These are phyloP conservation scores for Hyphodiscus sp. DNA, from an alignment of 2,329 filamentous ascomycete species.

Conservation along the genomic window DNA sequence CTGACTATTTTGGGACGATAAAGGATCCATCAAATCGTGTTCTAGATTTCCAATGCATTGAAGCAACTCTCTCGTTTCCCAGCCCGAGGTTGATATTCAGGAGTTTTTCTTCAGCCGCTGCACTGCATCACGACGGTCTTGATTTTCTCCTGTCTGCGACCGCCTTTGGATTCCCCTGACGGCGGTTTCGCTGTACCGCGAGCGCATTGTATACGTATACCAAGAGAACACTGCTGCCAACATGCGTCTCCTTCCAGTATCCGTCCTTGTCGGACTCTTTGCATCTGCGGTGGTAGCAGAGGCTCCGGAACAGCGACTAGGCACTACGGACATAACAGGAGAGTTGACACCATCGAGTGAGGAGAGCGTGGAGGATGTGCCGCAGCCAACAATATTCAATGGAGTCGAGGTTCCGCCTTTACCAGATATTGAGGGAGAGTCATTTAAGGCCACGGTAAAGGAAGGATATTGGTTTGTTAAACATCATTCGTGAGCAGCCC, in stretches of 20 bases:
- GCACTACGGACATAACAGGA: slow-evolving; percentile 8
- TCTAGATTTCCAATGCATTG: not conserved
- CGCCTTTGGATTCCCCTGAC: not conserved
- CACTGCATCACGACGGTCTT: not conserved
- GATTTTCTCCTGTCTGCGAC: not conserved
- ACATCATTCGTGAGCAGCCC: slow-evolving; percentile 27
- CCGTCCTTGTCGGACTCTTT: slow-evolving; percentile 22
- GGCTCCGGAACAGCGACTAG: slow-evolving; percentile 11
- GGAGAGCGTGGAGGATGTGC: slow-evolving; percentile 12
- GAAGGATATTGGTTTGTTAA: slow-evolving; percentile 32
- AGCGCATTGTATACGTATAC: not conserved
- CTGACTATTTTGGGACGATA: not conserved
- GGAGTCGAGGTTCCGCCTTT: slow-evolving; percentile 43
- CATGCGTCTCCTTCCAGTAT: slow-evolving; percentile 27
- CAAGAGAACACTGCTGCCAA: slow-evolving; percentile 17
- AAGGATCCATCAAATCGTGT: not conserved
- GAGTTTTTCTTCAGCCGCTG: not conserved
- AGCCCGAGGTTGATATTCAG: not conserved
- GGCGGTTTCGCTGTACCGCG: slow-evolving; percentile 21
- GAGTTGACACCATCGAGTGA: slow-evolving; percentile 4
- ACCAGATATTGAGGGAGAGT: slow-evolving; percentile 40
- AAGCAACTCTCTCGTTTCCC: not conserved
- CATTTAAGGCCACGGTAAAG: slow-evolving; percentile 31
- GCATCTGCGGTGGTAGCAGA: slow-evolving; percentile 21
- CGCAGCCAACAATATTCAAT: slow-evolving; percentile 41